These are phyloP conservation scores for Phytophthora niederhauseri DNA, from an alignment of 352 stramenopile species.

Conservation along the genomic window DNA sequence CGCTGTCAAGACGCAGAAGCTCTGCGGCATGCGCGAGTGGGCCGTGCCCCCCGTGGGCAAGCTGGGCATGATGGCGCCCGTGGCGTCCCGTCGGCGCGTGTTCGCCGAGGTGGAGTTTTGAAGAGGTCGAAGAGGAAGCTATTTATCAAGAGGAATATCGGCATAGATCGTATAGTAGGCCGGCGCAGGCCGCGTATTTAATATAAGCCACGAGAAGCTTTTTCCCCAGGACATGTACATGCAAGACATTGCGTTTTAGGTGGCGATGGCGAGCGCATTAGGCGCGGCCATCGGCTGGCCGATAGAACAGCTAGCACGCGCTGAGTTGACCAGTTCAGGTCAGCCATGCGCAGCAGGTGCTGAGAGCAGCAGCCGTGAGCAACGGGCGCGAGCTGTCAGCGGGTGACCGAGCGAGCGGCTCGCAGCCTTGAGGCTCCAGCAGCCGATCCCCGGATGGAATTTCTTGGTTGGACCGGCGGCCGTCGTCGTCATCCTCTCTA, in stretches of 20 bases:
- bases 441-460: constrained; percentile 16
- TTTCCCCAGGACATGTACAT: constrained; percentile 2
- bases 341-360: not conserved
- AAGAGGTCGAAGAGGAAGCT: constrained; percentile 12
- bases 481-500: constrained; percentile 17
- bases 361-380: constrained; percentile 10
- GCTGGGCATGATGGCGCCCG: constrained; percentile 39
- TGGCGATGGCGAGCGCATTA: not conserved
- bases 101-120: constrained; percentile 84
- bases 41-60: constrained; percentile 50
- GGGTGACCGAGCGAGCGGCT: not conserved
- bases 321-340: constrained; percentile 27
- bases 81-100: constrained; percentile 63
- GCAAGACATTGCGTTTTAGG: not conserved
- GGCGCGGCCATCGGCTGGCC: not conserved
- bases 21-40: constrained; percentile 56
- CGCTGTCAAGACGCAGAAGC: constrained; percentile 63
- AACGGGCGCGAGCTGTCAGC: not conserved
- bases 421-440: not conserved
- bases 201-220: constrained; percentile 21
- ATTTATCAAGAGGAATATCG: constrained; percentile 32
- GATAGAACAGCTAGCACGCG: not conserved
- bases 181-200: constrained; percentile 43
- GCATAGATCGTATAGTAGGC: constrained; percentile 36
- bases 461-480: constrained; percentile 15